A percentile compares a stretch with the other conserved stretches of the same genome.
Conservation (phyloP, 164 flowering plant species). For the Dillenia suffruticosa region DNA sequence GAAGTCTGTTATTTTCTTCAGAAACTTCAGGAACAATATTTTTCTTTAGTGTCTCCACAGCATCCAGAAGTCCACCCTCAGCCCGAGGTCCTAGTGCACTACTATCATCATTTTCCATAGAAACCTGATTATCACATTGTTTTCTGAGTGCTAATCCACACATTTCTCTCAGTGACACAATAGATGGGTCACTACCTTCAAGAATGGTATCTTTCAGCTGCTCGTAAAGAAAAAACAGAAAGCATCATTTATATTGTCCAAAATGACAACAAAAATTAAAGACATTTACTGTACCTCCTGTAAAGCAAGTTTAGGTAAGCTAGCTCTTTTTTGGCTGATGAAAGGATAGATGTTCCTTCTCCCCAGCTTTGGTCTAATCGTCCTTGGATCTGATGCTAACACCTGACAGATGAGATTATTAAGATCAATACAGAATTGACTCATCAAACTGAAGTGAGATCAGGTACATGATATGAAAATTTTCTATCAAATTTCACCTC, state of each 20-base stretch:
- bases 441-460: no score
- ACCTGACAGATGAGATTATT: conserved; percentile 19
- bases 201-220: conserved; percentile 55
- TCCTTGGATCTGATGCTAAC: conserved; percentile 15
- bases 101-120: conserved; percentile 9
- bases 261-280: background rate
- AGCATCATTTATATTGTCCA: background rate
- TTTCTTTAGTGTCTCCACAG: conserved; percentile 1
- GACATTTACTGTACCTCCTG: conserved; percentile 31
- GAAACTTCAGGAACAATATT: background rate
- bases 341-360: conserved; percentile 41
- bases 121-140: conserved; percentile 5
- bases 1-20: conserved; percentile 12
- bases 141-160: conserved; percentile 26
- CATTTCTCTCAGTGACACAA: conserved; percentile 26
- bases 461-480: no score
- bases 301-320: conserved; percentile 41
- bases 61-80: background rate
- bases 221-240: conserved; percentile 5
- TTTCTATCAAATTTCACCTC: no score
- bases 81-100: background rate
- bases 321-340: conserved; percentile 44
- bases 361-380: conserved; percentile 18
- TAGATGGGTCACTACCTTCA: conserved; percentile 30
- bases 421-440: background rate